A percentile compares a stretch with the other conserved stretches of the same genome.
These are phyloP conservation scores for Eimeria praecox DNA, from an alignment of 169 alveolate species.

Conservation along the genomic window DNA sequence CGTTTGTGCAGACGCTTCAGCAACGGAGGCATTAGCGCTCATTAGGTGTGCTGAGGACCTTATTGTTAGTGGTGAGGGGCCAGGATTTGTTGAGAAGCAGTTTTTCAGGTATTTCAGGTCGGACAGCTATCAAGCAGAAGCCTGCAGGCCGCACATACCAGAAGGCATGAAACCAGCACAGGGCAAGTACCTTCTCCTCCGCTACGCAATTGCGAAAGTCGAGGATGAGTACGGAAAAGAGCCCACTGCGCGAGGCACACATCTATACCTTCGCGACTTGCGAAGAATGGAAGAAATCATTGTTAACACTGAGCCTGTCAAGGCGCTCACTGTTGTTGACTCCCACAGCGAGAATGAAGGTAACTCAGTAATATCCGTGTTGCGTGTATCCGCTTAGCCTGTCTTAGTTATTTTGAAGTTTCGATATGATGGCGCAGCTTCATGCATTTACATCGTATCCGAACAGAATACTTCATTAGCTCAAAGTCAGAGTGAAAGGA, in stretches of 20 bases:
- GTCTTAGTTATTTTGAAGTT: background rate
- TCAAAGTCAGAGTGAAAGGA: background rate
- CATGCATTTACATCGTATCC: background rate
- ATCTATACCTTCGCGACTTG: slow-evolving; percentile 53
- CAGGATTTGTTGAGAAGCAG: slow-evolving; percentile 52
- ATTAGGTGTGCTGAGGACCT: slow-evolving; percentile 37
- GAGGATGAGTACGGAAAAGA: slow-evolving; percentile 44
- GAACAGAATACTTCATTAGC: background rate
- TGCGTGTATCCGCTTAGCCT: background rate
- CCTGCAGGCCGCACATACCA: slow-evolving; percentile 6
- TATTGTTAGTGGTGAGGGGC: slow-evolving; percentile 60
- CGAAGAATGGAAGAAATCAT: slow-evolving; percentile 40
- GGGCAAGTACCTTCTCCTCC: slow-evolving; percentile 72
- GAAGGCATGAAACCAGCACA: slow-evolving; percentile 50
- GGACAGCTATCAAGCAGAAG: background rate
- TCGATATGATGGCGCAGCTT: background rate
- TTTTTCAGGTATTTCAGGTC: background rate
- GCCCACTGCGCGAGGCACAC: background rate
- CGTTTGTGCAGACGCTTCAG: slow-evolving; percentile 8
- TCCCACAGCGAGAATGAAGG: background rate
- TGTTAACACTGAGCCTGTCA: background rate
- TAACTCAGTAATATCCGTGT: background rate
- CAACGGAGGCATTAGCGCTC: slow-evolving; percentile 47
- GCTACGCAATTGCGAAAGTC: slow-evolving; percentile 33
- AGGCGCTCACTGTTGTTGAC: background rate